A percentile compares a stretch with the other conserved stretches of the same genome.
phyloP scores from a whole-genome alignment of 257 asterid genomes.

The Nicotiana obtusifolia region DNA sequence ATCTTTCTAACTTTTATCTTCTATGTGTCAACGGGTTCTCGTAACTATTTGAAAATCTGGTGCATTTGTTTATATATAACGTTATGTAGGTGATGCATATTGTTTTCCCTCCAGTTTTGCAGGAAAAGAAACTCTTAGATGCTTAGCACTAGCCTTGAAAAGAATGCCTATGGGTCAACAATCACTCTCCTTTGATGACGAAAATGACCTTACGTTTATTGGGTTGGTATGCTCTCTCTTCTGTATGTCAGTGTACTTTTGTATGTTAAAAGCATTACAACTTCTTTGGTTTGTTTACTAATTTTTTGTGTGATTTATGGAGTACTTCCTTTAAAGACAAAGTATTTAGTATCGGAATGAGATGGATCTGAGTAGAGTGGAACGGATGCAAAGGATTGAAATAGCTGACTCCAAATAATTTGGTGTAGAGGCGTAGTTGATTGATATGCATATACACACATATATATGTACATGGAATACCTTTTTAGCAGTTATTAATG shows the following conservation, averaged over 20 bases:
- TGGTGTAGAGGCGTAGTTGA: background rate
- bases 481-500: background rate
- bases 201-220: slow-evolving; percentile 92
- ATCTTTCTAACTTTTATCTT: background rate
- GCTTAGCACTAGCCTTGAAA: slow-evolving; percentile 92
- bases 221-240: slow-evolving; percentile 99
- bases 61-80: background rate
- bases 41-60: background rate
- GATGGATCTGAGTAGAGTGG: background rate
- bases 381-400: background rate
- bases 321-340: background rate
- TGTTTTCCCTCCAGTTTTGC: slow-evolving; percentile 65
- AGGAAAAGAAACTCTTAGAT: slow-evolving; percentile 91
- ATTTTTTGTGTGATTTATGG: slow-evolving; percentile 11
- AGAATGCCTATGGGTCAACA: slow-evolving; percentile 87
- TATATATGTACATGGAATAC: background rate
- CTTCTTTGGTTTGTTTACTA: slow-evolving; percentile 7
- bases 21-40: background rate
- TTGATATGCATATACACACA: background rate
- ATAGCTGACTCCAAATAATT: background rate
- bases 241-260: slow-evolving; percentile 14
- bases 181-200: slow-evolving; percentile 76
- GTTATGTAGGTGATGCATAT: slow-evolving; percentile 1
- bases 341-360: background rate
- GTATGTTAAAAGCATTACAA: slow-evolving; percentile 11